Evolutionary conservation across 371 early-diverging fungal species (phyloP).

Genomic region (Parasitella parasitica): DNA sequence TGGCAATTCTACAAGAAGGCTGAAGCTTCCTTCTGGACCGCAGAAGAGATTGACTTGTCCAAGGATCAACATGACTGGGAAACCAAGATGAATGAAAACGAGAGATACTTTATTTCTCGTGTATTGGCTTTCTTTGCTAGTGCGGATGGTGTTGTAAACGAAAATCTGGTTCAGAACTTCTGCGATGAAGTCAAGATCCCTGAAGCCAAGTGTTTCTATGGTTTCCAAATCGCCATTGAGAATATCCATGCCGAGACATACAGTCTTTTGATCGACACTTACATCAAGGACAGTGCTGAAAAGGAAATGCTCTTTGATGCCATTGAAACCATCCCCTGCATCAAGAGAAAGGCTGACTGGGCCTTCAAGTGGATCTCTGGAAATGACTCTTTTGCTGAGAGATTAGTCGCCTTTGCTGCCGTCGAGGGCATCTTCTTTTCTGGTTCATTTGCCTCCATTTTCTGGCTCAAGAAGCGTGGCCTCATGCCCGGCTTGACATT

Average conservation of each 20-base stretch:
- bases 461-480: slow-evolving; percentile 99
- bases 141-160: slow-evolving; percentile 99
- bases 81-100: slow-evolving; percentile 83
- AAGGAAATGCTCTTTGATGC: slow-evolving; percentile 94
- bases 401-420: slow-evolving; percentile 98
- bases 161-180: slow-evolving; percentile 96
- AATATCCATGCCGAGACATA: slow-evolving; percentile 99
- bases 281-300: slow-evolving; percentile 89
- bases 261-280: slow-evolving; percentile 98
- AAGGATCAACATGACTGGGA: slow-evolving; percentile 96
- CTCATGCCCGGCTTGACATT: slow-evolving; percentile 99
- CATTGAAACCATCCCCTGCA: slow-evolving; percentile 94
- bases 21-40: slow-evolving; percentile 99
- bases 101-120: slow-evolving; percentile 94
- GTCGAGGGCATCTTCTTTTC: slow-evolving; percentile 99
- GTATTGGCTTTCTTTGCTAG: slow-evolving; percentile 99
- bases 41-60: slow-evolving; percentile 97
- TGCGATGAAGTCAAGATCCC: slow-evolving; percentile 96
- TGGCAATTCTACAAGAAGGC: slow-evolving; percentile 99
- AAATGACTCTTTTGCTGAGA: slow-evolving; percentile 83
- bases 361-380: slow-evolving; percentile 93
- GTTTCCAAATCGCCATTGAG: slow-evolving; percentile 99
- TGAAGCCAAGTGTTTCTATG: slow-evolving; percentile 98
- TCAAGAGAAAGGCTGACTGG: slow-evolving; percentile 98
- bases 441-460: slow-evolving; percentile 98